phyloP scores from a whole-genome alignment of 495 filamentous ascomycete species.

The Delitschia confertaspora region DNA sequence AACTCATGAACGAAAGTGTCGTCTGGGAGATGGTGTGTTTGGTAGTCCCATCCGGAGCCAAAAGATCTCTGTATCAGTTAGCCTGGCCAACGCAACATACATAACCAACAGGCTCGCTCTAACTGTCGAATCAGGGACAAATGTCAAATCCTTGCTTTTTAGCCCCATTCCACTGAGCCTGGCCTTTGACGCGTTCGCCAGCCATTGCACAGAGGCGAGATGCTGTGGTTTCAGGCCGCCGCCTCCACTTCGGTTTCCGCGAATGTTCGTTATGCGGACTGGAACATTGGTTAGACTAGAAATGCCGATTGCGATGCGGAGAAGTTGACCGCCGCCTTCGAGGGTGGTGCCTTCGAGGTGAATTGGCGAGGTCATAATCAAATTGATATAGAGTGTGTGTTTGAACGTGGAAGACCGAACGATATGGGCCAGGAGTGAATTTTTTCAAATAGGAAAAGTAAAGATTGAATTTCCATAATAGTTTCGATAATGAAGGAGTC shows the following conservation, averaged over 20 bases:
- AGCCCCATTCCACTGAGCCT: slow-evolving; percentile 43
- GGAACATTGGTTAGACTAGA: slow-evolving; percentile 58
- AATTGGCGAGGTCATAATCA: too few species aligned
- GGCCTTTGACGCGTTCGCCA: slow-evolving; percentile 56
- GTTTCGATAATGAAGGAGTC: too few species aligned
- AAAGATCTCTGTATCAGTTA: too few species aligned
- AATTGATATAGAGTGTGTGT: neutral
- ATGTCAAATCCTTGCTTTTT: slow-evolving; percentile 36
- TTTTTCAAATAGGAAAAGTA: too few species aligned
- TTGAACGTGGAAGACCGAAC: too few species aligned
- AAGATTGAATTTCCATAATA: too few species aligned
- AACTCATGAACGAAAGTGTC: too few species aligned
- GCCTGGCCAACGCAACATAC: too few species aligned
- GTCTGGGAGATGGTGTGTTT: too few species aligned
- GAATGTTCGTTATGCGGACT: slow-evolving; percentile 57
- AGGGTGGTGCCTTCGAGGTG: slow-evolving; percentile 45
- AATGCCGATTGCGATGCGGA: slow-evolving; percentile 61
- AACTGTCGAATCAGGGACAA: slow-evolving; percentile 25
- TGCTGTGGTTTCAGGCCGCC: slow-evolving; percentile 70
- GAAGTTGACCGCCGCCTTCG: slow-evolving; percentile 78
- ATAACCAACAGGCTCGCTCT: too few species aligned
- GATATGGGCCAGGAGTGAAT: too few species aligned
- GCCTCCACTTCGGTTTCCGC: slow-evolving; percentile 52
- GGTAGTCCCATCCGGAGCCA: too few species aligned
- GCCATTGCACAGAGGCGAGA: slow-evolving; percentile 55